Base-by-base conservation (phyloP, 208 protist genomes). In the Leishmania arabica region DNA sequence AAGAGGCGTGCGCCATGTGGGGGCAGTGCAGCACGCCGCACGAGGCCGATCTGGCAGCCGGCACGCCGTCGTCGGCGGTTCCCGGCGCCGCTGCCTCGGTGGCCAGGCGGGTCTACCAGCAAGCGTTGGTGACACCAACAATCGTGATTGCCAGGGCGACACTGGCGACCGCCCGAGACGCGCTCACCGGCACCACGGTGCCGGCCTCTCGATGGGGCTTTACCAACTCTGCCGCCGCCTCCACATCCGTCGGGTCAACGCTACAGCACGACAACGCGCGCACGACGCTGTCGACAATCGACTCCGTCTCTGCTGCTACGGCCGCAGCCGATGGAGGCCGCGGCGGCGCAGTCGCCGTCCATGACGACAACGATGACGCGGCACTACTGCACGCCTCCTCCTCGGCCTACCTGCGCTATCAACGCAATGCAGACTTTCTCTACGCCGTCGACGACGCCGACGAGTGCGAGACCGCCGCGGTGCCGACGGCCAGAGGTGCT, bases 401-500 rank as follows among this genome's bases (percentile, higher is more conserved):
- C 34, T 54, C 69, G 7, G 81, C 77, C 0, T 73, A 75, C 31
- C 34, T 85, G 53, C 72, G 31, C 31, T 85, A 85, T 66, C 71
- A 42, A 19, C 76, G 70, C 6, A 69, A 85, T 56, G 60, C 58
- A 9, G 77, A 85, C 47, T 85, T 85, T 64, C 77, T 85, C 9
- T 81, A 75, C 58, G 56, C 76, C 27, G 82, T 85, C 17, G 82
- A 81, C 37, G 71, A 40, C 7, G 74, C 53, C 13, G 75, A 80
- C 45, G 34, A 19, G 66, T 45, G 31, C 49, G 66, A 64, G 66
- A 6, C 71, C n/a, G 65, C 24, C 17, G 74, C 54, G 54, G 31
- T 8, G 27, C 49, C n/a, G 11, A 75, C 8, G 47, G 11, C 45
- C 70, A 34, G 24, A 45, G 70, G 24, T 40, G 34, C 37, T 11